Conservation (phyloP, 768 basidiomycete genomes). For the Trametes punicea region DNA sequence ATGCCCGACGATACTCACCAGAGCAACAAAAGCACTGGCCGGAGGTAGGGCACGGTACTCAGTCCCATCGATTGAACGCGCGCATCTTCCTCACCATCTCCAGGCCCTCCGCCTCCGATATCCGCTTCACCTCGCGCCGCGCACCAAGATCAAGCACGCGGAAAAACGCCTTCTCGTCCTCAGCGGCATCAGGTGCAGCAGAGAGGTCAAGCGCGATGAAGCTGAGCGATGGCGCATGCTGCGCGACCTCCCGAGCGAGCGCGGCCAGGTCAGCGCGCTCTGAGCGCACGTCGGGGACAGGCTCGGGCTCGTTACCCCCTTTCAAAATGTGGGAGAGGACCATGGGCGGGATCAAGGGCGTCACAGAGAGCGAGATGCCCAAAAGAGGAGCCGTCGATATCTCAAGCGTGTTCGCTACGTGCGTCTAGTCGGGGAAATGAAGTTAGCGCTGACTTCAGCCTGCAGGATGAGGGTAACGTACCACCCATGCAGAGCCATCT, state of each 20-base stretch:
- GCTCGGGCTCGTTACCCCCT: neutral
- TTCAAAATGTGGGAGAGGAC: neutral
- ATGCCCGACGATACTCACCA: too few relatives aligned
- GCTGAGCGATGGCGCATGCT: conserved; percentile 2
- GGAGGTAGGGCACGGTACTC: too few relatives aligned
- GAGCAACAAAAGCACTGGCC: too few relatives aligned
- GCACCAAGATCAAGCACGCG: neutral
- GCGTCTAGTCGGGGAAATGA: neutral
- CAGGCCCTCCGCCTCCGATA: conserved; percentile 1
- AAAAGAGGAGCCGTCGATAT: neutral
- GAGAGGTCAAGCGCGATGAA: conserved; percentile 12
- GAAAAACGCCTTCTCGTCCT: conserved; percentile 2
- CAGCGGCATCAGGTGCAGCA: neutral
- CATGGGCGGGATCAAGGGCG: conserved; percentile 3
- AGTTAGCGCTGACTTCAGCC: neutral
- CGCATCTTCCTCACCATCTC: conserved; percentile 1
- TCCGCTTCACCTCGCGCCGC: neutral
- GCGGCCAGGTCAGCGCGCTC: conserved; percentile 5
- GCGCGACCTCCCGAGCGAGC: conserved; percentile 2
- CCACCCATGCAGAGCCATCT: conserved; percentile 14
- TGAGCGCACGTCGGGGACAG: neutral
- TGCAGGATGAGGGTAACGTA: neutral
- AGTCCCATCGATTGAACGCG: conserved; percentile 14
- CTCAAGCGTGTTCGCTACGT: conserved; percentile 3
- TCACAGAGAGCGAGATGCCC: conserved; percentile 12